Evolutionary conservation across 1,139 yeast species (phyloP).

Genomic region (Saccharomycopsis hybrid): DNA sequence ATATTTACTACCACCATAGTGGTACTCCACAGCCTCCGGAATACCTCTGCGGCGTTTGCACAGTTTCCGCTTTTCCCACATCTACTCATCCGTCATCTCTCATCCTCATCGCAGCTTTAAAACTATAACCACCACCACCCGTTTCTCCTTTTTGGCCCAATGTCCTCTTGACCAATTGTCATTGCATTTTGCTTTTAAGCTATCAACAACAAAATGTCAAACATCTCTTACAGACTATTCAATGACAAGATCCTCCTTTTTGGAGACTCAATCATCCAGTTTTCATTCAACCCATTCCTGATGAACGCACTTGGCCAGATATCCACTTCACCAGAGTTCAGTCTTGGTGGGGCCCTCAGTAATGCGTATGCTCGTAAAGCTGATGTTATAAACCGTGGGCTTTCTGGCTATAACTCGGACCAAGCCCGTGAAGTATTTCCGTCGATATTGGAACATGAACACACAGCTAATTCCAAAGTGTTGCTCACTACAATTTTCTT

Average conservation of each 20-base stretch:
- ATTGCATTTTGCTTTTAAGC: too few relatives aligned
- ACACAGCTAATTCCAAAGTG: conserved; percentile 30
- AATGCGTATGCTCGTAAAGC: conserved; percentile 43
- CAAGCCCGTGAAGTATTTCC: conserved; percentile 45
- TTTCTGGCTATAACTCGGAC: conserved; percentile 52
- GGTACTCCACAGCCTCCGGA: too few relatives aligned
- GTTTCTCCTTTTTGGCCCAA: too few relatives aligned
- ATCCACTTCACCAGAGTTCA: conserved; percentile 32
- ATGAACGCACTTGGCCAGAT: conserved; percentile 4
- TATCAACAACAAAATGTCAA: too few relatives aligned
- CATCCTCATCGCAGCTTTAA: too few relatives aligned
- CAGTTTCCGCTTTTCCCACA: too few relatives aligned
- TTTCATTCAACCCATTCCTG: conserved; percentile 32
- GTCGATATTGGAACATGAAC: conserved; percentile 39
- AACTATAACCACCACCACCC: too few relatives aligned
- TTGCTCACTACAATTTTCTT: conserved; percentile 54
- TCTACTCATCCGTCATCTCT: too few relatives aligned
- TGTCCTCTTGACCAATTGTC: too few relatives aligned
- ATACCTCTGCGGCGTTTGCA: too few relatives aligned
- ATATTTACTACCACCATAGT: too few relatives aligned
- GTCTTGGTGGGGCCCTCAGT: conserved; percentile 47
- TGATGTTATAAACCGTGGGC: conserved; percentile 57
- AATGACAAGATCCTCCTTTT: conserved; percentile 49
- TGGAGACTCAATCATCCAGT: conserved; percentile 69
- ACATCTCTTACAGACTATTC: conserved; percentile 22